phyloP scores from a whole-genome alignment of 2,329 filamentous ascomycete genomes.

The Aspergillus hiratsukae region DNA sequence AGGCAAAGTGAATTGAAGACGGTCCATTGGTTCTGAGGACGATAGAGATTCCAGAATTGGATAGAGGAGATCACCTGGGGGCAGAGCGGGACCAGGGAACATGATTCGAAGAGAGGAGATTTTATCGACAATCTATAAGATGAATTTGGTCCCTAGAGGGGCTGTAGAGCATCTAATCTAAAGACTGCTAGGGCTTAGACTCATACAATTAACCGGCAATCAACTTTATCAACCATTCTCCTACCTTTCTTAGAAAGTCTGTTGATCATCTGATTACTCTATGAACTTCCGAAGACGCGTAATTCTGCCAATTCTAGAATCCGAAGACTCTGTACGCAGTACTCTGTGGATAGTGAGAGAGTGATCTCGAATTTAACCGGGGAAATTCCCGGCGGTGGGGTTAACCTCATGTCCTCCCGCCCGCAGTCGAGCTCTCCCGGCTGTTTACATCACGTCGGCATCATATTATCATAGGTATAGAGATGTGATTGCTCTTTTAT shows the following conservation, averaged over 20 bases:
- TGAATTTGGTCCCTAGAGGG: not conserved
- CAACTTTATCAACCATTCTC: not conserved
- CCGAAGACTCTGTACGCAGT: not conserved
- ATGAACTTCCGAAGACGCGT: no score
- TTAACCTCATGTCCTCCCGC: not conserved
- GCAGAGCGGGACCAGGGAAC: not conserved
- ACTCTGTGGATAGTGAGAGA: not conserved
- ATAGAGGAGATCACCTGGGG: not conserved
- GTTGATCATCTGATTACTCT: not conserved
- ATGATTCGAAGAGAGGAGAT: not conserved
- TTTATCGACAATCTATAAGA: not conserved
- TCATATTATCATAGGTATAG: not conserved
- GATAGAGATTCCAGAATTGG: not conserved
- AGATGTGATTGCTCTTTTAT: not conserved
- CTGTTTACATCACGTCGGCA: slow-evolving; percentile 3
- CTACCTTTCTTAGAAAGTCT: not conserved
- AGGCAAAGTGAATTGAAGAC: not conserved
- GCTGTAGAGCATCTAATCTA: not conserved
- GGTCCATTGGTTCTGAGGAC: not conserved
- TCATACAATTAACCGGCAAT: not conserved
- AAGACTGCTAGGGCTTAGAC: not conserved
- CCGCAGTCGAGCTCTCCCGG: not conserved
- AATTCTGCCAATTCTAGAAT: not conserved
- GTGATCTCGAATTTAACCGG: slow-evolving; percentile 14
- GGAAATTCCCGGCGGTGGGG: slow-evolving; percentile 17